phyloP scores from a whole-genome alignment of 2,329 filamentous ascomycete genomes.

The Trichoderma citrinoviride region DNA sequence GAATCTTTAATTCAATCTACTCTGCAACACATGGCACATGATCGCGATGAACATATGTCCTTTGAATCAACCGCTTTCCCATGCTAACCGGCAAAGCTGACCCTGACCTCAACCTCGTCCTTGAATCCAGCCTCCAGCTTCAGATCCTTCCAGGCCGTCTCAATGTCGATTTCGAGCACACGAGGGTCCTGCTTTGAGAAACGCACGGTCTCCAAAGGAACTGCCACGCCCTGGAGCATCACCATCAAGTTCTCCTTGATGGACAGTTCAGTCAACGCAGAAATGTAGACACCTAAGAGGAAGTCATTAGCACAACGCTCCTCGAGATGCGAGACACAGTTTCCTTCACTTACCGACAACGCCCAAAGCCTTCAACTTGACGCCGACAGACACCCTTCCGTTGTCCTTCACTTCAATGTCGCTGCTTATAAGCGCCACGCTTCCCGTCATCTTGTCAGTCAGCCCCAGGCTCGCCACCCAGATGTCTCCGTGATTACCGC shows the following conservation, averaged over 20 bases:
- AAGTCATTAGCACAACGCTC: background rate
- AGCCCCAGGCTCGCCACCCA: slow-evolving; percentile 72
- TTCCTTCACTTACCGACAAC: slow-evolving; percentile 53
- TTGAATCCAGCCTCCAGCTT: slow-evolving; percentile 69
- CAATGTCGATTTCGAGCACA: slow-evolving; percentile 75
- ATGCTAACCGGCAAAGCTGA: slow-evolving; percentile 50
- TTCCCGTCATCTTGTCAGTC: slow-evolving; percentile 84
- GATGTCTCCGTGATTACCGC: slow-evolving; percentile 37
- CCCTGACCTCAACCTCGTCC: slow-evolving; percentile 72
- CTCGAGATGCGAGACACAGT: background rate
- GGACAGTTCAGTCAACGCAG: slow-evolving; percentile 58
- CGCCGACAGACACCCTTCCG: slow-evolving; percentile 62
- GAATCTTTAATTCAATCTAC: background rate
- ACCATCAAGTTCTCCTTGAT: slow-evolving; percentile 68
- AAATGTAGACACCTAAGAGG: slow-evolving; percentile 67
- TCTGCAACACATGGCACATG: background rate
- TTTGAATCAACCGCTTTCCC: background rate
- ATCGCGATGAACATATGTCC: background rate
- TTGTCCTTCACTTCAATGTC: slow-evolving; percentile 54
- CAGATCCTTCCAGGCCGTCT: slow-evolving; percentile 74
- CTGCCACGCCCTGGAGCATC: slow-evolving; percentile 66
- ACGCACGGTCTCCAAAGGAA: slow-evolving; percentile 65
- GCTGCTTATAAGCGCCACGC: slow-evolving; percentile 69
- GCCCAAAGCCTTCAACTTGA: slow-evolving; percentile 77
- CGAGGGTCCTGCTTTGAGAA: slow-evolving; percentile 50